These are phyloP conservation scores for Cymbopogon flexuosus DNA, from an alignment of 202 grass and related monocot species.

Conservation along the genomic window DNA sequence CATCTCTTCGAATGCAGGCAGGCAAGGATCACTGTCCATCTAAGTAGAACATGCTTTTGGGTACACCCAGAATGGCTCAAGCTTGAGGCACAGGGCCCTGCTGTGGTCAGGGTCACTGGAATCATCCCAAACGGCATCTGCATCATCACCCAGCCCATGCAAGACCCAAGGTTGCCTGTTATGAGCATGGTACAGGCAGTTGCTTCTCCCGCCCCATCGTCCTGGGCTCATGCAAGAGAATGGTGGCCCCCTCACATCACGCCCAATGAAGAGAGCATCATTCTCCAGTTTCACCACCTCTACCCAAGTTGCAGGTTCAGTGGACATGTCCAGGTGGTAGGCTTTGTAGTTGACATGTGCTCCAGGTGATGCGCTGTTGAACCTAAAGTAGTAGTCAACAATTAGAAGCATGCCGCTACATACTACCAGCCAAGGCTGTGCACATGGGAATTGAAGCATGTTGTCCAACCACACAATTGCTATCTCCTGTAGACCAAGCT, in stretches of 20 bases:
- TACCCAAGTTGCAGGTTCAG: conserved; percentile 21
- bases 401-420: conserved; percentile 46
- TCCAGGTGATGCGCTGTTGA: neutral
- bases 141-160: conserved; percentile 22
- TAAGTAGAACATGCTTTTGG: neutral
- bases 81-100: neutral
- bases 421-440: conserved; percentile 26
- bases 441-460: neutral
- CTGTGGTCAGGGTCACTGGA: neutral
- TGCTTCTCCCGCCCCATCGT: conserved; percentile 48
- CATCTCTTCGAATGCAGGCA: neutral
- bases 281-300: conserved; percentile 37
- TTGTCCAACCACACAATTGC: neutral
- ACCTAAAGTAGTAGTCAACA: conserved; percentile 3
- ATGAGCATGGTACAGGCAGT: conserved; percentile 35
- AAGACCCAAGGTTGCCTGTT: neutral
- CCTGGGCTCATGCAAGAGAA: conserved; percentile 36
- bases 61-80: neutral
- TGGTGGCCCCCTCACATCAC: neutral
- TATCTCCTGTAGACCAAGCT: conserved; percentile 9
- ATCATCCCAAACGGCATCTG: neutral
- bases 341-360: neutral
- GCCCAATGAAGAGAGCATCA: conserved; percentile 39
- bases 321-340: conserved; percentile 32
- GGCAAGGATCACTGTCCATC: neutral